phyloP scores from a whole-genome alignment of 805 yeast species.

The Wickerhamia fluorescens region DNA sequence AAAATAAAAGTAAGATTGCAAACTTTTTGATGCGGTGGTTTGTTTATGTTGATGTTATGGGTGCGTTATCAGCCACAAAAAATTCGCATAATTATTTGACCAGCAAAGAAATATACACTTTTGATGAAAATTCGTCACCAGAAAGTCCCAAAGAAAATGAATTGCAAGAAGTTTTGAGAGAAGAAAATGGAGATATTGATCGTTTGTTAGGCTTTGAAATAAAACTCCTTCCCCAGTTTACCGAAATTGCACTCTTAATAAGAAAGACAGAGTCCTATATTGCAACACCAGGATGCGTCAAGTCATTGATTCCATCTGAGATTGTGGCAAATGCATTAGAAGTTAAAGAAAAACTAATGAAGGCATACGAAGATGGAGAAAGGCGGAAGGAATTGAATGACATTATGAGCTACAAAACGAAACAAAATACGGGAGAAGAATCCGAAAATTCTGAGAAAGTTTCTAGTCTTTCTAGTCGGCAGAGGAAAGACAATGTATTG shows the following conservation, averaged over 20 bases:
- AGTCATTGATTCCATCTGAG: constrained; percentile 10
- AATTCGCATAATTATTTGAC: constrained; percentile 26
- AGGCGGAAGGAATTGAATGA: constrained; percentile 17
- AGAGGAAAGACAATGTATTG: constrained; percentile 25
- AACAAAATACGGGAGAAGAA: constrained; percentile 2
- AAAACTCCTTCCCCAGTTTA: constrained; percentile 49
- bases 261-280: constrained; percentile 19
- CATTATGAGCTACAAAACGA: constrained; percentile 9
- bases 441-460: constrained; percentile 8
- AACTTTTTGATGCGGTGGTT: constrained; percentile 63
- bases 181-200: constrained; percentile 40
- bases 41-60: constrained; percentile 58
- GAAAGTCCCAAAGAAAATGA: constrained; percentile 12
- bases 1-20: constrained; percentile 34
- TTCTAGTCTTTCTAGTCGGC: background rate
- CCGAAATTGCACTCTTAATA: constrained; percentile 37
- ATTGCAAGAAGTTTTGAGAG: background rate
- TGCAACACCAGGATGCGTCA: constrained; percentile 3
- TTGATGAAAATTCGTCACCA: constrained; percentile 11
- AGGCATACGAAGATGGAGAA: constrained; percentile 20
- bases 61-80: constrained; percentile 51
- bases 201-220: constrained; percentile 62
- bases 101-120: constrained; percentile 9
- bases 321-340: constrained; percentile 33
- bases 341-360: constrained; percentile 16